Base-by-base conservation (phyloP, 2,329 filamentous ascomycete genomes). In the Myriangium duriaei region DNA sequence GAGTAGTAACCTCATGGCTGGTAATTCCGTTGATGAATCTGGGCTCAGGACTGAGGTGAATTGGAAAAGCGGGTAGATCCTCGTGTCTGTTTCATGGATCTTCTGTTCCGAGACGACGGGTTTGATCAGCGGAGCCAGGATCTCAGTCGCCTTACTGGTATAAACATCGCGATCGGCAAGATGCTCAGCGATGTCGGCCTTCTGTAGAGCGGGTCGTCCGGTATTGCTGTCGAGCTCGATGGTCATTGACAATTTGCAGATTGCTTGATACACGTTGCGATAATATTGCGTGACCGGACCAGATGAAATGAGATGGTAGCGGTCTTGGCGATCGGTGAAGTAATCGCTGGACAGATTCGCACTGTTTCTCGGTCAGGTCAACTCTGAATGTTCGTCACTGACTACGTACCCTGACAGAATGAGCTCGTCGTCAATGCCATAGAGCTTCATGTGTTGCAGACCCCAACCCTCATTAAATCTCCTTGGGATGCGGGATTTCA, bases 381-480 rank as follows among this genome's bases (percentile, higher is more conserved):
- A 14, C 15, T 4, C 12, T n/a, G 30, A 14, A 3, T 33, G 11
- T 13, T n/a, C 10, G 3, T 10, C 15, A 32, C 10, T 10, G 12
- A n/a, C 14, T 13, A 39, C 65, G 45, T 70, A 84, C 74, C 86
- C 87, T 5, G 87, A 93, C 51, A 98, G 74, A 47, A 98, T 88
- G 41, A 98, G 81, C 58, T 94, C 86, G 52, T 98, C 86, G 51
- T 98, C 91, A 14, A 94, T 67, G 0, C 91, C 91, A 50, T 98
- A 98, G 0, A 98, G 68, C 68, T 98, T 98, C 88, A 98, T 98
- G 55, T 98, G 91, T 56, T 98, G 91, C 44, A 98, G 62, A 1
- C 91, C 91, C 91, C 91, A 98, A 12, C 91, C 91, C 62, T 98
- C 91, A 49, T 98, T 98, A 56, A 98, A 88, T 13, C 91, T 72